Evolutionary conservation across 2,329 filamentous ascomycete genomes (phyloP), one percentile per base, ranked within the genome.

Genomic region (Scedosporium boydii): DNA sequence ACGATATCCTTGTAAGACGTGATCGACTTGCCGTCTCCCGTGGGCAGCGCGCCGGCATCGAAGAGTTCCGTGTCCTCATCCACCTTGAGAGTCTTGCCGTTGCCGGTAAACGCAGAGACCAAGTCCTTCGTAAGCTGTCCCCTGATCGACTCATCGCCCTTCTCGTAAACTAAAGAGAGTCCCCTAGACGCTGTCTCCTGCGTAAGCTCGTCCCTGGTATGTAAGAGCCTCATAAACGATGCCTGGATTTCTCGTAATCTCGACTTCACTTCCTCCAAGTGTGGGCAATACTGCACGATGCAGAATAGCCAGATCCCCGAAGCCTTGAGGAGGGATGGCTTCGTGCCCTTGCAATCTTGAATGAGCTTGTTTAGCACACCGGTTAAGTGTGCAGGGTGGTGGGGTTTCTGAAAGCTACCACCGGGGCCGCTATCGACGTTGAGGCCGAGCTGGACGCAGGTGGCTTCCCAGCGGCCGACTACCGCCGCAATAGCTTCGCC

Each of bases 1-100:
- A 99, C 90, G 67, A 99, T 98, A 70, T 99, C 95, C 72, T 96
- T 96, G 78, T 99, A 99, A 0, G 93, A 98, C 0, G 91, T 97
- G 62, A 98, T 85, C 0, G 92, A 92, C 67, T 83, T 91, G 6
- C 92, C 92, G 66, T 96, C 91, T 3, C 93, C 91, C 0, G 93
- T 98, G 0, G 93, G 93, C 12, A 98, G 75, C 2, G 91, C 90
- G 5, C 95, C 95, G 1, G 90, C 89, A 64, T 98, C 93, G 68
- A 98, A 98, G 0, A 99, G 80, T 72, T 98, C 90, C 0, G 95
- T 99, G 60, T 98, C 91, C 46, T 89, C 86, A 27, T 91, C 90
- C 1, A 99, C 92, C 69, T 91, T 96, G 63, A 95, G 85, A 66
- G 85, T 82, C 0, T 88, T 81, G 58, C 85, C 86, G 48, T 85